Evolutionary conservation across 148 eudicot species (phyloP), one percentile per base, ranked within the genome.

Genomic region (Camellia lanceoleosa): DNA sequence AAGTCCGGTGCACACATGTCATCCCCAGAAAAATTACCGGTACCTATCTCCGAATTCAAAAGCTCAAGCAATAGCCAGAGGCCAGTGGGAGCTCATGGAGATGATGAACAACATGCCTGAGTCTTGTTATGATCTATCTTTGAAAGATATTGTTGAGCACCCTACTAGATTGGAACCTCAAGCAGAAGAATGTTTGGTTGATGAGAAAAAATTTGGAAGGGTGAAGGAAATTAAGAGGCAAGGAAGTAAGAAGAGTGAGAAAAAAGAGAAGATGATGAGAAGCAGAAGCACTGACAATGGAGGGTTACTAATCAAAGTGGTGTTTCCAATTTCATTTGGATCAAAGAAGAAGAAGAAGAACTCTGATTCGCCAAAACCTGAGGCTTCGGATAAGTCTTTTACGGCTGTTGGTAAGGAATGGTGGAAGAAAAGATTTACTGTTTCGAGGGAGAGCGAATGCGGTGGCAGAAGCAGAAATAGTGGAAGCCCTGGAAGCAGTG

Each of bases 31-130:
- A 18, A 73, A 76, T 16, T 75, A 78, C 68, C 79, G 80, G 56
- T 3, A 76, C 55, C 69, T 90, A 60, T 88, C 95, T 0, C 91
- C 94, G 18, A 82, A 68, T 55, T 85, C 94, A 0, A 83, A 88
- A 70, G 67, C 88, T 76, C 89, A 87, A 72, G 94, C 94, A 12
- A 90, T 93, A 5, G 96, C 92, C 43, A 88, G 85, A 61, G 97
- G 96, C 9, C 86, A 94, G 51, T 78, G 77, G 82, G 98, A 94
- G 86, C 81, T 94, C 5, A 94, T 92, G 98, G 97, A 94, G 42
- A 92, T 92, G 92, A 89, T 92, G 1, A 84, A 86, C 75, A 90
- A 82, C 87, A 87, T 94, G 83, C 98, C 98, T 4, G 97, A 94
- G 82, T 84, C 94, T 0, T 87, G 82, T 41, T 94, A 92, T 20